Conservation (phyloP, 2,329 filamentous ascomycete genomes). For the Phyllosticta citrichinensis region DNA sequence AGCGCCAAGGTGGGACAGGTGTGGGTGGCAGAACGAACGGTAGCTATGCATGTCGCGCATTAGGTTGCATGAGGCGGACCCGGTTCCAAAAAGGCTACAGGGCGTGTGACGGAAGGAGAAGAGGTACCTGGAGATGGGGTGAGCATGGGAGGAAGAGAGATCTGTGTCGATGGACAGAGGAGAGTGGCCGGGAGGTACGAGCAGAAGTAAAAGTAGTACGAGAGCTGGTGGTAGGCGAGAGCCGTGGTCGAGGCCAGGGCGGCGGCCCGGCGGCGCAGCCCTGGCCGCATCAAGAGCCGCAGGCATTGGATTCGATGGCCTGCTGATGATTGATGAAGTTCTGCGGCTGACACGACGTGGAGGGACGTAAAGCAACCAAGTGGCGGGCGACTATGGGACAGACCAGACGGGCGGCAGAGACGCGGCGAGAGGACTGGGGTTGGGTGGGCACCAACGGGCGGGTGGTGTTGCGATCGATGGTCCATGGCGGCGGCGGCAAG, state of each 20-base stretch:
- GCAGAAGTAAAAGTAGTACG: not conserved
- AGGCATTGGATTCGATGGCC: not conserved
- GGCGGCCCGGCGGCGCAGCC: not conserved
- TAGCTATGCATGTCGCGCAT: slow-evolving; percentile 9
- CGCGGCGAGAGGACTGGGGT: too few species aligned
- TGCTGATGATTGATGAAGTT: not conserved
- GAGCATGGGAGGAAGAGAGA: not conserved
- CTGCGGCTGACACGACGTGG: not conserved
- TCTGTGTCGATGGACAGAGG: not conserved
- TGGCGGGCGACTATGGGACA: not conserved
- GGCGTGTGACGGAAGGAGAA: slow-evolving; percentile 2
- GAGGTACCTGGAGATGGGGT: not conserved
- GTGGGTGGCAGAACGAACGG: slow-evolving; percentile 3
- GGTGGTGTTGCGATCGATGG: not conserved
- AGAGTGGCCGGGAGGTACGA: too few species aligned
- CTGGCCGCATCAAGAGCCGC: slow-evolving; percentile 6
- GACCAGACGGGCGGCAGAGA: not conserved
- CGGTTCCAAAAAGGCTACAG: not conserved
- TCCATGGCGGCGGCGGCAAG: not conserved
- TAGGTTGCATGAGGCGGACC: slow-evolving; percentile 3
- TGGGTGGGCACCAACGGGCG: not conserved
- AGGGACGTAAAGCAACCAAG: not conserved
- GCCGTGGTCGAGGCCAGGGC: not conserved
- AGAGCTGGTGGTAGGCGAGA: not conserved
- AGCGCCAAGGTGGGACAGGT: not conserved